Evolutionary conservation across 2,329 filamentous ascomycete species (phyloP).

Genomic region (Talaromyces pinophilus): DNA sequence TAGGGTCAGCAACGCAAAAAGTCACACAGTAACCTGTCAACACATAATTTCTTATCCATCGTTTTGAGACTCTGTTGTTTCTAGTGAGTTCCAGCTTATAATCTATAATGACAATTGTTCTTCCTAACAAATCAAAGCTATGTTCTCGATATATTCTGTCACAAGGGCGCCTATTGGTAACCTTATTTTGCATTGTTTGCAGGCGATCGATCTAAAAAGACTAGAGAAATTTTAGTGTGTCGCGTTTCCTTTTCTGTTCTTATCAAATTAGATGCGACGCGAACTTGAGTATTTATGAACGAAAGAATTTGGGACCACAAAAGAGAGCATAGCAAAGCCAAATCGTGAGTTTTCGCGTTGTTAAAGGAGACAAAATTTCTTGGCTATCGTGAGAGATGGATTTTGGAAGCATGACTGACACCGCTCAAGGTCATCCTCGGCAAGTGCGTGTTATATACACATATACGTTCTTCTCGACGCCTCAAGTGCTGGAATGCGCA

Average conservation of each 20-base stretch:
- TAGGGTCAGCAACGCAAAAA: no score
- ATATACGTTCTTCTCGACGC: neutral
- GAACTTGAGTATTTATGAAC: neutral
- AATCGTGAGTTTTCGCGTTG: neutral
- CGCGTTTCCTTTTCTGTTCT: neutral
- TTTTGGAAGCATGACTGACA: neutral
- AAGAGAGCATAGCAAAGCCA: neutral
- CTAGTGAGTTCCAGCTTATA: neutral
- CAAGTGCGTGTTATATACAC: neutral
- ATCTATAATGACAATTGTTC: neutral
- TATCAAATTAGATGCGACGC: neutral
- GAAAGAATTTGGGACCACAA: neutral
- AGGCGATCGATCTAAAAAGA: neutral
- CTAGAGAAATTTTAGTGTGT: neutral
- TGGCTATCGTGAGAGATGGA: neutral
- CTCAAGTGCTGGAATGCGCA: neutral
- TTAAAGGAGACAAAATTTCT: neutral
- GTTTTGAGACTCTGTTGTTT: neutral
- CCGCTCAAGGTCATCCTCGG: neutral
- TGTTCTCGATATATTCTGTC: neutral
- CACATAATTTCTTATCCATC: neutral
- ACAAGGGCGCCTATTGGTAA: neutral
- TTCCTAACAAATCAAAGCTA: neutral
- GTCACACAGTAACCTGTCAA: neutral
- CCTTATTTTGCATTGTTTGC: neutral